Base-by-base conservation (phyloP, 768 basidiomycete genomes). In the Trametes cinnabarina region DNA sequence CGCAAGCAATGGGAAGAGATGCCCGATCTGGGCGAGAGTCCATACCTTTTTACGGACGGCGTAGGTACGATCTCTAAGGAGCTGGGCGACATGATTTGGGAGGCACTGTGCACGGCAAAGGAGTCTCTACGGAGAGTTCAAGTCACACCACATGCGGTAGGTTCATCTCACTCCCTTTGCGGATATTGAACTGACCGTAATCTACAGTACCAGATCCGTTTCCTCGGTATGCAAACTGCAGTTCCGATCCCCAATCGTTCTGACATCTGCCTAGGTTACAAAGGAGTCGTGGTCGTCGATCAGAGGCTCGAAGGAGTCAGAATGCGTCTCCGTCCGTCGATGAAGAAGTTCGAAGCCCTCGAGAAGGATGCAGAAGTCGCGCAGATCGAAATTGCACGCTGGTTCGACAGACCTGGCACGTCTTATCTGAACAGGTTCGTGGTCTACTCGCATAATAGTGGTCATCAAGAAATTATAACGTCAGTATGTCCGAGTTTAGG, bases 271-370 rank as follows among this genome's bases (percentile, higher is more conserved):
- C 3, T 37, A 67, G 68, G 69, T 4, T 91, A 79, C 71, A 94
- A 94, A 70, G 93, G 92, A 0, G 82, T 94, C 22, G 87, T 94
- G 0, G 78, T 74, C 4, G 78, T 93, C 11, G 91, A 94, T 64
- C 71, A 65, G 3, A 53, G 58, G 22, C 66, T 90, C 3, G 72
- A 79, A 47, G 84, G 84, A 0, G 81, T 86, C 47, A 79, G 78
- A 17, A 88, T 94, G 87, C 79, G 86, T 26, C 67, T 92, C 9
- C 77, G 92, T 32, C 71, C 73, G 6, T 88, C 87, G 0, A 92
- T 92, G 90, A 79, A 77, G 34, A 94, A 94, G 63, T 93, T 93
- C 60, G 71, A 78, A 15, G 82, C 79, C 6, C 79, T 72, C 0
- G 68, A 76, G 2, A 78, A 71, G 39, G 63, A 72, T 30, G 66